Percentiles rank a stretch among this genome's conserved stretches.
These are phyloP conservation scores for Combretum micranthum DNA, from an alignment of 345 rosid genomes.

Conservation along the genomic window DNA sequence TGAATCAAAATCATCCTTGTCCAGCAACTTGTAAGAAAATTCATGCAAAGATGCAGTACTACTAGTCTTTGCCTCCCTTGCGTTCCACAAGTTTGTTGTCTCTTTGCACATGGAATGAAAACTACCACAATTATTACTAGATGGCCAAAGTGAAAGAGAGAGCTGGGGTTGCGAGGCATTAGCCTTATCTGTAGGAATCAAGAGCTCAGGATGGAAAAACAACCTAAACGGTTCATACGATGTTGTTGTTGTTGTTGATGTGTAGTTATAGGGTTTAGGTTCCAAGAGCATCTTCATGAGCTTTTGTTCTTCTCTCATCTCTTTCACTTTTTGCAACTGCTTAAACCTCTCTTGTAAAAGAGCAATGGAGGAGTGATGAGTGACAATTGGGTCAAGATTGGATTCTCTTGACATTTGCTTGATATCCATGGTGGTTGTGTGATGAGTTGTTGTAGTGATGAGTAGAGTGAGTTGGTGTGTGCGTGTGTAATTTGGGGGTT, in stretches of 20 bases:
- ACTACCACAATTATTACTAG: slow-evolving; percentile 4
- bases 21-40: background rate
- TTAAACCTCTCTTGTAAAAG: slow-evolving; percentile 43
- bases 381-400: slow-evolving; percentile 21
- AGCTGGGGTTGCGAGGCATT: slow-evolving; percentile 14
- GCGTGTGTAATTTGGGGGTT: background rate
- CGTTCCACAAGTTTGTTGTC: slow-evolving; percentile 8
- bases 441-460: background rate
- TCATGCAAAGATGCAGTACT: no score
- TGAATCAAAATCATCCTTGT: slow-evolving; percentile 13
- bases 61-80: slow-evolving; percentile 2
- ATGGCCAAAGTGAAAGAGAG: slow-evolving; percentile 22
- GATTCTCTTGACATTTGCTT: slow-evolving; percentile 34
- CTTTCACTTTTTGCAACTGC: slow-evolving; percentile 33
- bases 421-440: background rate
- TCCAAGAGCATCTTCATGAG: slow-evolving; percentile 25
- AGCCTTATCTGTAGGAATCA: slow-evolving; percentile 23
- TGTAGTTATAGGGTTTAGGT: slow-evolving; percentile 16
- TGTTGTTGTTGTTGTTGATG: slow-evolving; percentile 12
- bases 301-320: slow-evolving; percentile 38
- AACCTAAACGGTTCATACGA: slow-evolving; percentile 26
- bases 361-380: slow-evolving; percentile 32
- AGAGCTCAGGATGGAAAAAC: slow-evolving; percentile 31
- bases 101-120: slow-evolving; percentile 13
- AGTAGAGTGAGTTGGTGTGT: background rate